Base-by-base conservation (phyloP, 768 basidiomycete genomes). In the Tylopilus cervinicoccineus region DNA sequence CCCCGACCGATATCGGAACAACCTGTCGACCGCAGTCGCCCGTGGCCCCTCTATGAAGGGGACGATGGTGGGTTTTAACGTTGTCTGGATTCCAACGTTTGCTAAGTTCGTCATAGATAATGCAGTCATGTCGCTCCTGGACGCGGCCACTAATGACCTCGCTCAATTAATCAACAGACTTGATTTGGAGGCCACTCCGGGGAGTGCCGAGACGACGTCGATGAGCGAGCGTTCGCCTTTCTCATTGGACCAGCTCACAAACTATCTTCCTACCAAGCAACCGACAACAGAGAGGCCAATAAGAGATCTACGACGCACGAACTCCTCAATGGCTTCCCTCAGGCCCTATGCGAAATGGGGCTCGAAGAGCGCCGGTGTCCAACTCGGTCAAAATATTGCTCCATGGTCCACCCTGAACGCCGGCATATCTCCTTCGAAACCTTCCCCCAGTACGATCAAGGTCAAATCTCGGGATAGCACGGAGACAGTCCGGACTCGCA, bases 161-260 rank as follows among this genome's bases (percentile, higher is more conserved):
- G 88, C 85, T 0, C 79, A 79, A 47, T 70, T 92, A 4, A 87
- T 92, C 63, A 86, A 83, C 52, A 77, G 78, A n/a, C 73, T 92
- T n/a, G 86, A 90, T 54, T 72, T 92, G 4, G 81, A 88, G 60
- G 86, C 86, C 5, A 91, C 89, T 0, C 88, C 88, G 0, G 72
- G 73, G 3, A 79, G 76, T 2, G 72, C 76, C 1, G 76, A 79
- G 28, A 50, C 69, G 45, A 73, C 77, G 2, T 77, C 80, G 3
- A 66, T 74, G 20, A 65, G 61, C 40, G 50, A 56, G 19, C 48
- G 57, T 26, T 60, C 61, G 13, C 52, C 53, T 20, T 59, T 56
- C 59, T 52, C 45, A 17, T 43, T 23, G 19, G 56, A 46, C 12
- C 47, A 54, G 23, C 32, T 50, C 3, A 47, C 55, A 3, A 61